These are phyloP conservation scores for Ilyonectria robusta DNA, from an alignment of 2,329 filamentous ascomycete species.

Conservation along the genomic window DNA sequence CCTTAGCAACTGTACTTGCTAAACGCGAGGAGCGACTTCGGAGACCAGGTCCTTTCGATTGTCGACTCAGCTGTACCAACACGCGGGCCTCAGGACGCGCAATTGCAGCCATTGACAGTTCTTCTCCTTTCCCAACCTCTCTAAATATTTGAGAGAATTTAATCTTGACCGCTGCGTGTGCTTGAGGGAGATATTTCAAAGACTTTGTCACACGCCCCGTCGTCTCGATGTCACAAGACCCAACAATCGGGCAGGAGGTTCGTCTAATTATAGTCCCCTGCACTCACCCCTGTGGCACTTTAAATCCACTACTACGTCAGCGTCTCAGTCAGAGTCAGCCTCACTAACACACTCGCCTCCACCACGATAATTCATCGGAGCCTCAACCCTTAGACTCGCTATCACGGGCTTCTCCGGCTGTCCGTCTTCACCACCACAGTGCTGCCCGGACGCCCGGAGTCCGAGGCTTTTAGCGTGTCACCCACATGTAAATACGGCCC, in stretches of 20 bases:
- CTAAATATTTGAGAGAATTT: conserved; percentile 1
- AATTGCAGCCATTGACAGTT: conserved; percentile 35
- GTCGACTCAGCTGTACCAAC: conserved; percentile 34
- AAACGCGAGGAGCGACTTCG: conserved; percentile 34
- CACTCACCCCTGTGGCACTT: conserved; percentile 1
- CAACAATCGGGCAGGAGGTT: background rate
- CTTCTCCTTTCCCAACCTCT: background rate
- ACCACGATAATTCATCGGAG: conserved; percentile 47
- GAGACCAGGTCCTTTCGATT: conserved; percentile 1
- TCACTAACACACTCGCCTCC: conserved; percentile 12
- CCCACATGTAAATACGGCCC: conserved; percentile 20
- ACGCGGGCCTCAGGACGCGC: conserved; percentile 27
- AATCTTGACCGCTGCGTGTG: background rate
- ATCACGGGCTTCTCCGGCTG: conserved; percentile 36
- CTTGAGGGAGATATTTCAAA: background rate
- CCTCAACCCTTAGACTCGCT: background rate
- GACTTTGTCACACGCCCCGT: background rate
- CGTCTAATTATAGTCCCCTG: conserved; percentile 12
- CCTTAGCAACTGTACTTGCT: conserved; percentile 36
- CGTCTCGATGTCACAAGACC: conserved; percentile 5
- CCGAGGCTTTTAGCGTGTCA: conserved; percentile 9
- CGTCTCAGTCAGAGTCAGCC: conserved; percentile 20
- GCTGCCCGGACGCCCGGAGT: conserved; percentile 37
- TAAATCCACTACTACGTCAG: conserved; percentile 8
- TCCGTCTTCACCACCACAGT: conserved; percentile 20